Evolutionary conservation across 164 flowering plant species (phyloP).

Genomic region (Amborella trichopoda): DNA sequence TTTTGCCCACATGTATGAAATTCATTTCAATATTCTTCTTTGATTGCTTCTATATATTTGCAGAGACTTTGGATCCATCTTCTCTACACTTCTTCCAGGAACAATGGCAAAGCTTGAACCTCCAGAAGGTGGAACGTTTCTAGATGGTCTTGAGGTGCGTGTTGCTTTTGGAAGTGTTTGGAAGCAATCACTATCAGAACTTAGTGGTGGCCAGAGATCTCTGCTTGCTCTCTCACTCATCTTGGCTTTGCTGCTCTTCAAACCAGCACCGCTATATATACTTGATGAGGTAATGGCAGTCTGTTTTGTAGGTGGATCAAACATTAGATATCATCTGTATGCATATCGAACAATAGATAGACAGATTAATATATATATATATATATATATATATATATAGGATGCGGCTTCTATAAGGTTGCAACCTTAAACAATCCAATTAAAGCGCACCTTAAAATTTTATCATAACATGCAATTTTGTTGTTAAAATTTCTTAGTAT

Average conservation of each 20-base stretch:
- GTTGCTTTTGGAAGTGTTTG: constrained; percentile 98
- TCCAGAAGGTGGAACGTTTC: constrained; percentile 88
- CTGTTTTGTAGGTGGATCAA: too few relatives aligned
- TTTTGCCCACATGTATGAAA: too few relatives aligned
- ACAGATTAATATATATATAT: too few relatives aligned
- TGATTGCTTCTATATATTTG: background rate
- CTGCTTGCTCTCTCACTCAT: constrained; percentile 90
- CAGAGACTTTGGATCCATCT: constrained; percentile 98
- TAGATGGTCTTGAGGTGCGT: constrained; percentile 97
- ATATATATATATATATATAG: too few relatives aligned
- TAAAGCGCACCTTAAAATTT: too few relatives aligned
- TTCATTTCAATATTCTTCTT: too few relatives aligned
- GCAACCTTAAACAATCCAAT: too few relatives aligned
- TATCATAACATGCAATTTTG: too few relatives aligned
- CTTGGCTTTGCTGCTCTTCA: constrained; percentile 90
- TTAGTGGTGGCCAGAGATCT: constrained; percentile 97
- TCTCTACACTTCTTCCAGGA: constrained; percentile 90
- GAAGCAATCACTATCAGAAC: constrained; percentile 96
- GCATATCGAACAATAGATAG: too few relatives aligned
- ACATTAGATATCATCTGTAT: too few relatives aligned
- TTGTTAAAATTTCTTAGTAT: too few relatives aligned
- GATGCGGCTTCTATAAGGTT: too few relatives aligned
- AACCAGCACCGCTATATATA: constrained; percentile 97
- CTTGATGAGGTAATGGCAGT: constrained; percentile 71
- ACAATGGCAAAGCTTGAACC: constrained; percentile 95